These are phyloP conservation scores for Hypoxylon sp. DNA, from an alignment of 2,329 filamentous ascomycete species.

Conservation along the genomic window DNA sequence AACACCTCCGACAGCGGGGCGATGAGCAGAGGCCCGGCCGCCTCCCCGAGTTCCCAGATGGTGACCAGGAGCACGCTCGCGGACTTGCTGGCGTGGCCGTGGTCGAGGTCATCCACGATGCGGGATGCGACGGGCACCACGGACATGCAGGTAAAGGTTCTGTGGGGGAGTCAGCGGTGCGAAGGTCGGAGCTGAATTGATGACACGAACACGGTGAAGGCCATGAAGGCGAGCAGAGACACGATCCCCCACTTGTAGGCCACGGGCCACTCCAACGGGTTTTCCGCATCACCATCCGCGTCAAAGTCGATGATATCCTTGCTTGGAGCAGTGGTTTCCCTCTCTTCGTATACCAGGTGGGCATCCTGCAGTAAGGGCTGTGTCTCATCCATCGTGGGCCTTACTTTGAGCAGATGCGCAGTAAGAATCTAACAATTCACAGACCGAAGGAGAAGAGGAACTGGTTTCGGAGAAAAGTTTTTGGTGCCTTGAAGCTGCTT, in stretches of 20 bases:
- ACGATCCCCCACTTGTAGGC: conserved; percentile 63
- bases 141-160: conserved; percentile 65
- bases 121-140: conserved; percentile 61
- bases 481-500: neutral
- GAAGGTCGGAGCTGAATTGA: neutral
- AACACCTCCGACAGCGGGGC: conserved; percentile 69
- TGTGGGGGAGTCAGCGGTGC: conserved; percentile 36
- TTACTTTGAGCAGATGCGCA: neutral
- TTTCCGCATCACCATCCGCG: conserved; percentile 55
- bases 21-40: conserved; percentile 66
- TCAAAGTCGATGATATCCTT: conserved; percentile 55
- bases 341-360: conserved; percentile 32
- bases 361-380: conserved; percentile 45
- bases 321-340: conserved; percentile 29
- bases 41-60: conserved; percentile 73
- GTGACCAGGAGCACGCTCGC: conserved; percentile 70
- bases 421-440: neutral
- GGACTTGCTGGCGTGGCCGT: conserved; percentile 51
- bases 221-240: conserved; percentile 60
- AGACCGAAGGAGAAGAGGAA: neutral
- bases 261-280: conserved; percentile 62
- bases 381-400: conserved; percentile 46
- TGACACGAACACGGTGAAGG: conserved; percentile 61
- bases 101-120: conserved; percentile 58
- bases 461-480: neutral